These are phyloP conservation scores for Sonneratia alba DNA, from an alignment of 345 rosid species.

Conservation along the genomic window DNA sequence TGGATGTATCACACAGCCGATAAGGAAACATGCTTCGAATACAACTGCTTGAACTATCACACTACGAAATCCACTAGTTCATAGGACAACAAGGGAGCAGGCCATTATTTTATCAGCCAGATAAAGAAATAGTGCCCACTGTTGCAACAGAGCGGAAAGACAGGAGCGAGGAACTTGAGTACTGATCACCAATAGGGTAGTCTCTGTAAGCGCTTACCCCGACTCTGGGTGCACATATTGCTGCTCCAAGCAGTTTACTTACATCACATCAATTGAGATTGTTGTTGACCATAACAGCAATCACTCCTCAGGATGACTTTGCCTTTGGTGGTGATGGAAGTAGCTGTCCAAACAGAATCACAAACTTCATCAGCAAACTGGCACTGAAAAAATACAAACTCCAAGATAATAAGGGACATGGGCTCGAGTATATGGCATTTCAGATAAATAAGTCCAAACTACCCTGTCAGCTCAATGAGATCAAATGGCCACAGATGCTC, in stretches of 20 bases:
- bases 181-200: background rate
- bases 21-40: background rate
- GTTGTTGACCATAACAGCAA: conserved; percentile 1
- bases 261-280: background rate
- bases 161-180: background rate
- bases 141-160: background rate
- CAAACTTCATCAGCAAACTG: background rate
- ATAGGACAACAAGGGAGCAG: background rate
- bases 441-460: background rate
- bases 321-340: conserved; percentile 65
- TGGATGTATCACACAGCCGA: background rate
- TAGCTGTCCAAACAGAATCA: conserved; percentile 30
- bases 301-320: conserved; percentile 35
- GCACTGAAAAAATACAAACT: background rate
- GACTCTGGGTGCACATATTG: background rate
- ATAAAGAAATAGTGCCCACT: background rate
- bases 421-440: background rate
- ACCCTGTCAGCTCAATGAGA: background rate
- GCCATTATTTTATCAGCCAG: background rate
- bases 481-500: background rate
- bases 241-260: background rate
- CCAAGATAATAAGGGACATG: too few species aligned
- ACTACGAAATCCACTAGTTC: background rate
- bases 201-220: background rate
- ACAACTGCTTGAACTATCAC: background rate